Evolutionary conservation across 441 rosid species (phyloP), one percentile per base, ranked within the genome.

Genomic region (Caryocar brasiliense): DNA sequence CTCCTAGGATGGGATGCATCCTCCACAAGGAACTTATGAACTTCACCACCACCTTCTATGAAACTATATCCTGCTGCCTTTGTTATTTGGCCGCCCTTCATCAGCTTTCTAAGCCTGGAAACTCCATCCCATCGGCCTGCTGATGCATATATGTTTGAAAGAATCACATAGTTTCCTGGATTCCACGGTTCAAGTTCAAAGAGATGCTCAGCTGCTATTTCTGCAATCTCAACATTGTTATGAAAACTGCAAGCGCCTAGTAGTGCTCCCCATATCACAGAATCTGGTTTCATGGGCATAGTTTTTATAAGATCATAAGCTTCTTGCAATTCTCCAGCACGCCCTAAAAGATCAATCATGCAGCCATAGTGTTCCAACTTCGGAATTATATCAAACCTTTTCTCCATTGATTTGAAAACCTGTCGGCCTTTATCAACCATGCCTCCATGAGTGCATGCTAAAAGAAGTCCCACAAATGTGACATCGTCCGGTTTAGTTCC

Each of bases 321-420:
- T 74, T 81, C 84, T 54, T 58, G 64, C 14, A 85, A 61, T 62
- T 70, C 65, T 21, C 96, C 96, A 0, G 86, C 81, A 14, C 96
- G 92, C 35, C 89, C 95, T 14, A 85, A 61, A 38, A 88, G 92
- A 60, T 88, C 95, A 37, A 85, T 81, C 83, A 88, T 72, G 80
- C 92, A 88, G 47, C 95, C 92, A 9, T 72, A 87, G 43, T 85
- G 96, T 64, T 87, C 85, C 42, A 87, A 62, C 54, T 85, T 82
- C 15, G 92, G 91, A 40, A 58, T 24, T 22, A 79, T 51, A 25
- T 54, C 30, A 48, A 62, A 67, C 9, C 47, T 40, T 36, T 47
- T 59, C 35, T 60, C 52, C 96, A 88, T 85, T 21, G 83, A 67
- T 48, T 62, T 40, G 51, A 85, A 79, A 48, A 88, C 55, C 39